phyloP scores from a whole-genome alignment of 108 stramenopile species.

The Nitzschia sp. region DNA sequence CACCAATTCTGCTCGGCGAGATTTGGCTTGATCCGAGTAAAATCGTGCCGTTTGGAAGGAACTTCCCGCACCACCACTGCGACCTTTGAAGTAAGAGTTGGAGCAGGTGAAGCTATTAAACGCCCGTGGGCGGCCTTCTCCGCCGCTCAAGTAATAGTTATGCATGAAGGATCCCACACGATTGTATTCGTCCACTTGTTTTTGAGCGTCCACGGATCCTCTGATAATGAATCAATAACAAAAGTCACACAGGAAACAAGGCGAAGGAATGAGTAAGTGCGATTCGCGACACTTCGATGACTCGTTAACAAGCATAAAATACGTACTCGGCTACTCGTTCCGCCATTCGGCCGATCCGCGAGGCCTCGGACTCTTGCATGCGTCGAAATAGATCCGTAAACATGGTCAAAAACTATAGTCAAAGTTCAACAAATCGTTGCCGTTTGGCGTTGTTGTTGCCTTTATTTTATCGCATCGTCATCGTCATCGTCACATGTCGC shows the following conservation, averaged over 20 bases:
- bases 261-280: not conserved
- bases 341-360: slow-evolving; percentile 39
- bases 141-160: slow-evolving; percentile 36
- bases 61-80: slow-evolving; percentile 47
- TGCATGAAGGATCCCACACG: slow-evolving; percentile 49
- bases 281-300: not conserved
- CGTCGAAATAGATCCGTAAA: slow-evolving; percentile 12
- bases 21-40: slow-evolving; percentile 54
- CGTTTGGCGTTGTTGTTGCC: too few relatives aligned
- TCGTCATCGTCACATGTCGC: too few relatives aligned
- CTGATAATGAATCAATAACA: slow-evolving; percentile 17
- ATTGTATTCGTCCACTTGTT: slow-evolving; percentile 57
- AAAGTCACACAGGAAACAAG: slow-evolving; percentile 1
- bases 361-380: slow-evolving; percentile 37
- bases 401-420: not conserved
- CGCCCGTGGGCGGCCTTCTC: slow-evolving; percentile 31
- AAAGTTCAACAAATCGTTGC: too few relatives aligned
- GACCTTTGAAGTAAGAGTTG: slow-evolving; percentile 61
- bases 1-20: slow-evolving; percentile 61
- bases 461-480: too few relatives aligned
- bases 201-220: slow-evolving; percentile 63
- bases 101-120: slow-evolving; percentile 56
- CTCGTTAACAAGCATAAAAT: too few relatives aligned
- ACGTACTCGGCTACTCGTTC: slow-evolving; percentile 44
- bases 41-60: slow-evolving; percentile 53